A percentile compares a stretch with the other conserved stretches of the same genome.
These are phyloP conservation scores for Spergularia azorica DNA, from an alignment of 179 eudicot species.

Conservation along the genomic window DNA sequence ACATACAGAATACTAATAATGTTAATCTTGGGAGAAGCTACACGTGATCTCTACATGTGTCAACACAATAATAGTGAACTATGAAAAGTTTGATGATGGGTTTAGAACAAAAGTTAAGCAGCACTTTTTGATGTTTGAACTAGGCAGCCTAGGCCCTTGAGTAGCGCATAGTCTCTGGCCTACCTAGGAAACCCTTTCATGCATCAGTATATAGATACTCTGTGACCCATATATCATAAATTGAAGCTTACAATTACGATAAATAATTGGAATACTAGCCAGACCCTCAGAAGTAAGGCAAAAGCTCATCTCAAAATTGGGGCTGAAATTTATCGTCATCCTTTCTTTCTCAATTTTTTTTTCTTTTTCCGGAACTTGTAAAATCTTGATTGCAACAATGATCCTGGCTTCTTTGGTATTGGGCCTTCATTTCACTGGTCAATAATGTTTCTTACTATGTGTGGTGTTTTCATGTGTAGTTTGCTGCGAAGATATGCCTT, in stretches of 20 bases:
- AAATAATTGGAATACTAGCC: no score
- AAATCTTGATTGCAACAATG: constrained; percentile 10
- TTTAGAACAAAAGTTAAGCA: neutral
- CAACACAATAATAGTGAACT: neutral
- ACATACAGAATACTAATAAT: no score
- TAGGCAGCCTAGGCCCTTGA: neutral
- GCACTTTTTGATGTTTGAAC: neutral
- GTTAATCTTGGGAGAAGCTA: neutral
- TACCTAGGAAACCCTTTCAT: neutral
- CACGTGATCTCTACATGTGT: neutral
- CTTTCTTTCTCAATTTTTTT: no score
- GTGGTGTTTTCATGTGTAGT: constrained; percentile 46
- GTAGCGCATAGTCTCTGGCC: neutral
- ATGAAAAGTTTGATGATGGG: neutral
- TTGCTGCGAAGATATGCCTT: constrained; percentile 91
- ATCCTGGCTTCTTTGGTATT: constrained; percentile 12
- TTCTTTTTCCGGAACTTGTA: no score
- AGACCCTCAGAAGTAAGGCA: neutral
- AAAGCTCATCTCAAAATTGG: neutral
- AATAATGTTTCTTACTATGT: constrained; percentile 1
- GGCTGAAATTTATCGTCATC: neutral
- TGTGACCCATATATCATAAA: no score
- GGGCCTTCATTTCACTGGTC: neutral
- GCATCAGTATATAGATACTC: no score
- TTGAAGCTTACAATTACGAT: no score